Evolutionary conservation across 192 early-diverging fungal genomes (phyloP).

Genomic region (Diversispora epigaea): DNA sequence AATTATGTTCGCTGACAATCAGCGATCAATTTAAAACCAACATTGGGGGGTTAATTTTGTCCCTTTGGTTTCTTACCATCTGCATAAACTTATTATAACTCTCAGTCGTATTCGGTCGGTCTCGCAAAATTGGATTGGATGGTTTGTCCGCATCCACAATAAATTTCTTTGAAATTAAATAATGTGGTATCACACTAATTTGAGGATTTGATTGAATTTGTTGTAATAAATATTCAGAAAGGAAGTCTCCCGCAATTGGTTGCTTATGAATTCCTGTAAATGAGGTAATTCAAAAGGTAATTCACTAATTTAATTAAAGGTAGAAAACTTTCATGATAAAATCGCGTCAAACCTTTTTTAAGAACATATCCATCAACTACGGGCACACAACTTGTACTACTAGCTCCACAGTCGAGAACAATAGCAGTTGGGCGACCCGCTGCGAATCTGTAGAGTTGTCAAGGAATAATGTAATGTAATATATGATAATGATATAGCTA

Average conservation of each 20-base stretch:
- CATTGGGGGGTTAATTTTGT: background rate
- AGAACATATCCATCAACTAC: constrained; percentile 96
- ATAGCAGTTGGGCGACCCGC: constrained; percentile 84
- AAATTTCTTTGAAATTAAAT: constrained; percentile 73
- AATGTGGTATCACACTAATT: constrained; percentile 77
- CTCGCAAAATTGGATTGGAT: constrained; percentile 52
- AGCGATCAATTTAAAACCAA: constrained; percentile 16
- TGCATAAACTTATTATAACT: constrained; percentile 77
- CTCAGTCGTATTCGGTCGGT: constrained; percentile 57
- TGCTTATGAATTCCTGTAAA: constrained; percentile 59
- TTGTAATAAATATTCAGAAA: constrained; percentile 74
- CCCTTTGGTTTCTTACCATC: constrained; percentile 43
- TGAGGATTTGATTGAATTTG: constrained; percentile 60
- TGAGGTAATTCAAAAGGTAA: background rate
- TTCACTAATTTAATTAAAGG: background rate
- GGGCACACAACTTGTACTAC: constrained; percentile 86
- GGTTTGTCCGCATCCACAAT: constrained; percentile 71
- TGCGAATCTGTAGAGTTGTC: constrained; percentile 66
- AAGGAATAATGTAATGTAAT: background rate
- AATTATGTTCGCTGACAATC: constrained; percentile 27
- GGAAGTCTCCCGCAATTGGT: constrained; percentile 76
- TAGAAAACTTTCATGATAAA: background rate
- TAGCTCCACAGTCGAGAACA: constrained; percentile 90
- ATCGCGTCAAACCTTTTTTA: constrained; percentile 66
- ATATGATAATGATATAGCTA: background rate